Evolutionary conservation across 2,329 filamentous ascomycete species (phyloP).

Genomic region (Sporothrix mexicana): DNA sequence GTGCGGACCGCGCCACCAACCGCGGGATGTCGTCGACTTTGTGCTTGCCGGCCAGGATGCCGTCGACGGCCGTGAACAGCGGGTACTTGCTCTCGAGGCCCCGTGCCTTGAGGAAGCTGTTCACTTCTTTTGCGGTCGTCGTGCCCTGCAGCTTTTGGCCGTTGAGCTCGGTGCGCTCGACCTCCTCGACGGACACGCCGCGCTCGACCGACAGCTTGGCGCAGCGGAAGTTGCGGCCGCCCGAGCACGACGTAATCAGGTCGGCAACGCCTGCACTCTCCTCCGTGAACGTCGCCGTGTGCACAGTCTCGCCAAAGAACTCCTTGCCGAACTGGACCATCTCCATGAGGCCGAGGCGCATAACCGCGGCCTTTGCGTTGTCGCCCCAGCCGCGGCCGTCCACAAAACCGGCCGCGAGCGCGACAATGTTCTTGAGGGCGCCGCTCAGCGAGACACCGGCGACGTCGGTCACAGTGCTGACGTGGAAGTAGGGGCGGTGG

Average conservation of each 20-base stretch:
- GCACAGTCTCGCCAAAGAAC: conserved; percentile 85
- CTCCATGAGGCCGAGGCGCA: conserved; percentile 93
- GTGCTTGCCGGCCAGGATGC: conserved; percentile 77
- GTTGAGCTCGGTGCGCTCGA: conserved; percentile 89
- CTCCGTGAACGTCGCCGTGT: conserved; percentile 90
- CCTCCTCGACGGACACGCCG: conserved; percentile 79
- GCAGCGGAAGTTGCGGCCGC: conserved; percentile 92
- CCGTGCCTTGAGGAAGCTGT: conserved; percentile 81
- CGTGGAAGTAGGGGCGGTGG: conserved; percentile 96
- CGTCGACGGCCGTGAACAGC: conserved; percentile 86
- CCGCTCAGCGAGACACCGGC: conserved; percentile 94
- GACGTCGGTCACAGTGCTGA: conserved; percentile 92
- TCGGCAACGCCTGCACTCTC: conserved; percentile 95
- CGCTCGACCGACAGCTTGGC: conserved; percentile 85
- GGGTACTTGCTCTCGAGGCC: conserved; percentile 85
- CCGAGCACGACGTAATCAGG: conserved; percentile 90
- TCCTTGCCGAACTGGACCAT: conserved; percentile 95
- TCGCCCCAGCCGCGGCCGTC: conserved; percentile 97
- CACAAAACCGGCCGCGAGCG: conserved; percentile 91
- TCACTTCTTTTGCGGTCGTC: conserved; percentile 87
- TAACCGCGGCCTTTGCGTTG: conserved; percentile 98
- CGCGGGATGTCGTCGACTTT: conserved; percentile 81
- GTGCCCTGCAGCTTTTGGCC: conserved; percentile 97
- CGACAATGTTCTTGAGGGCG: conserved; percentile 96
- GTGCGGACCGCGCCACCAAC: conserved; percentile 54